Conservation (phyloP, 2,329 filamentous ascomycete species). For the Penicillium griseofulvum region DNA sequence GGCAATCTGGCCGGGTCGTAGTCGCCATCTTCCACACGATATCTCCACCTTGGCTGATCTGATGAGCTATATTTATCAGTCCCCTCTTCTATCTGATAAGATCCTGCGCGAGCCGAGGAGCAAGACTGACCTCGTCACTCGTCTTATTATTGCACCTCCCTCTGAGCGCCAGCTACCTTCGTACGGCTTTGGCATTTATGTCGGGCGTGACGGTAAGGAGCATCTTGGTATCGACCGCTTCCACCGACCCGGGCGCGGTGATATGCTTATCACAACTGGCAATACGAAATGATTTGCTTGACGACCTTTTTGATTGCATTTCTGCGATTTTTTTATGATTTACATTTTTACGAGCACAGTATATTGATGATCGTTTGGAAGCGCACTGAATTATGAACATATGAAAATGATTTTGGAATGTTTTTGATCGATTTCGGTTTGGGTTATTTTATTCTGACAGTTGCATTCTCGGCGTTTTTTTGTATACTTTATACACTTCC, state of each 20-base stretch:
- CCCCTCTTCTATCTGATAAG: conserved; percentile 68
- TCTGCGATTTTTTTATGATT: conserved; percentile 4
- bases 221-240: conserved; percentile 61
- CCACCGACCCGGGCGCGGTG: conserved; percentile 40
- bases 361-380: neutral
- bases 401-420: neutral
- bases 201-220: conserved; percentile 58
- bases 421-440: neutral
- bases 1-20: conserved; percentile 60
- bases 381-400: neutral
- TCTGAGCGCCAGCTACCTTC: conserved; percentile 39
- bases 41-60: conserved; percentile 72
- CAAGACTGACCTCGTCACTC: conserved; percentile 66
- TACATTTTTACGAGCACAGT: neutral
- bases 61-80: conserved; percentile 72
- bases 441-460: neutral
- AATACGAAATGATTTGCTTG: conserved; percentile 23
- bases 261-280: conserved; percentile 45
- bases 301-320: conserved; percentile 5
- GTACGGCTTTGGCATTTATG: conserved; percentile 59
- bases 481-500: neutral
- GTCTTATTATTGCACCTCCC: conserved; percentile 58
- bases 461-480: conserved; percentile 13
- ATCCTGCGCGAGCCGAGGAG: conserved; percentile 67
- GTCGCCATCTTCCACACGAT: conserved; percentile 67